A percentile compares a stretch with the other conserved stretches of the same genome.
phyloP scores from a whole-genome alignment of 805 yeast species.

The Schwanniomyces pseudopolymorphus region DNA sequence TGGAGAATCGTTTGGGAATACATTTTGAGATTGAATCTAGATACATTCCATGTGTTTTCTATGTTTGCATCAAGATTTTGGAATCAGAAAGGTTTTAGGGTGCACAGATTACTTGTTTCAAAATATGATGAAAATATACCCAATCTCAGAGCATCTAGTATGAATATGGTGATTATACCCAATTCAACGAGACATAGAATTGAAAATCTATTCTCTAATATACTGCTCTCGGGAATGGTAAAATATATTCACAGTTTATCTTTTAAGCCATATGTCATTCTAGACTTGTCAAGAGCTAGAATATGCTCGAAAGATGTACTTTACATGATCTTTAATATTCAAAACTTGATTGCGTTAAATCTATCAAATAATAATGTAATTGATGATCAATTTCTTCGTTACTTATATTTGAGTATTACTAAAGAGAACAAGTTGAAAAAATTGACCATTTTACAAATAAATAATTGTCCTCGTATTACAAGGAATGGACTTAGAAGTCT shows the following conservation, averaged over 20 bases:
- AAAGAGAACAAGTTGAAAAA: conserved; percentile 14
- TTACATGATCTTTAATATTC: conserved; percentile 24
- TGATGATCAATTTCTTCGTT: conserved; percentile 31
- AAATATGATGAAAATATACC: not conserved
- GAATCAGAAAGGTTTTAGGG: conserved; percentile 16
- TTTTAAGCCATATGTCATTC: conserved; percentile 17
- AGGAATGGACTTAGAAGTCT: conserved; percentile 6
- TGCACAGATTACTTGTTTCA: conserved; percentile 16
- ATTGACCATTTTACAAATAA: conserved; percentile 22
- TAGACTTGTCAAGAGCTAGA: conserved; percentile 24
- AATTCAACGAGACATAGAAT: conserved; percentile 25
- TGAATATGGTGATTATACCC: conserved; percentile 13
- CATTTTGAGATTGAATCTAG: conserved; percentile 23
- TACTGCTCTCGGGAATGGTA: conserved; percentile 20
- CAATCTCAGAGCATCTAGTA: conserved; percentile 7
- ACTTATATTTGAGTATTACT: conserved; percentile 18
- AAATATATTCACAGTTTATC: conserved; percentile 15
- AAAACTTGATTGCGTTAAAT: conserved; percentile 27
- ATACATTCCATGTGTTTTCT: conserved; percentile 27
- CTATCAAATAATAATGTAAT: conserved; percentile 26
- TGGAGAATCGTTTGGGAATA: conserved; percentile 34
- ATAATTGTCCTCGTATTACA: conserved; percentile 19
- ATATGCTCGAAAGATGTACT: conserved; percentile 19
- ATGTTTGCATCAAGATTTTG: conserved; percentile 25
- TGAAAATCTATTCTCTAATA: conserved; percentile 35